Percentiles rank a stretch among this genome's conserved stretches.
Conservation (phyloP, 805 yeast species). For the Wickerhamiella australiensis region DNA sequence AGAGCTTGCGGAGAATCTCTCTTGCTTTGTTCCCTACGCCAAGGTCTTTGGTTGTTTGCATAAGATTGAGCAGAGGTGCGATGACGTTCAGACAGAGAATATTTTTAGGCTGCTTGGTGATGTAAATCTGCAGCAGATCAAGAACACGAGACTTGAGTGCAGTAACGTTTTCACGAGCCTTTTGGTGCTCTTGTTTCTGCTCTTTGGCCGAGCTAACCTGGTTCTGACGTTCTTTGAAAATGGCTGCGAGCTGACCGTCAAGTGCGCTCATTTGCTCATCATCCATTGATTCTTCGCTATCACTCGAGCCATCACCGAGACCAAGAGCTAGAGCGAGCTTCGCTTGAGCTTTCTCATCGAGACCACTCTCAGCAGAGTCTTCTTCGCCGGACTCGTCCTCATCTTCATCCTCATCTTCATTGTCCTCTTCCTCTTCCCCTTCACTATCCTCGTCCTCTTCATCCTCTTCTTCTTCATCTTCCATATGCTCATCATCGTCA, state of each 20-base stretch:
- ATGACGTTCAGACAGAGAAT: slow-evolving; percentile 32
- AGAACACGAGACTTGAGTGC: slow-evolving; percentile 67
- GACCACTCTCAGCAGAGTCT: slow-evolving; percentile 25
- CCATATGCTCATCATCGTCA: slow-evolving; percentile 38
- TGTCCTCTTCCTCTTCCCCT: slow-evolving; percentile 30
- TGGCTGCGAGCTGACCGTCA: slow-evolving; percentile 69
- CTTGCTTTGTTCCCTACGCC: slow-evolving; percentile 63
- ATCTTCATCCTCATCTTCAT: slow-evolving; percentile 30
- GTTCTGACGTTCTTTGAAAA: slow-evolving; percentile 71
- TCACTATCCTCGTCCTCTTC: slow-evolving; percentile 35
- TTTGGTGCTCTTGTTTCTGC: slow-evolving; percentile 52
- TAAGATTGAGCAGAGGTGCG: slow-evolving; percentile 46
- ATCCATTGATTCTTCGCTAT: slow-evolving; percentile 75
- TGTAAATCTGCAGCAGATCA: slow-evolving; percentile 60
- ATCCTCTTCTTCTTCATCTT: slow-evolving; percentile 29
- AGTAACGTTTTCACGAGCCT: slow-evolving; percentile 68
- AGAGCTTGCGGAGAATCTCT: slow-evolving; percentile 42
- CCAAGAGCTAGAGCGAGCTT: slow-evolving; percentile 19
- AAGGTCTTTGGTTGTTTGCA: slow-evolving; percentile 57
- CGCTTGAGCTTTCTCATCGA: slow-evolving; percentile 19
- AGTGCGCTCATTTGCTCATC: slow-evolving; percentile 95
- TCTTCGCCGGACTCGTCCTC: slow-evolving; percentile 31
- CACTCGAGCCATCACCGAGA: slow-evolving; percentile 23
- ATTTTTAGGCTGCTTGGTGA: slow-evolving; percentile 34
- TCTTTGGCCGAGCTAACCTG: slow-evolving; percentile 46